Evolutionary conservation across 2,329 filamentous ascomycete genomes (phyloP).

Genomic region (Colletotrichum sp.): DNA sequence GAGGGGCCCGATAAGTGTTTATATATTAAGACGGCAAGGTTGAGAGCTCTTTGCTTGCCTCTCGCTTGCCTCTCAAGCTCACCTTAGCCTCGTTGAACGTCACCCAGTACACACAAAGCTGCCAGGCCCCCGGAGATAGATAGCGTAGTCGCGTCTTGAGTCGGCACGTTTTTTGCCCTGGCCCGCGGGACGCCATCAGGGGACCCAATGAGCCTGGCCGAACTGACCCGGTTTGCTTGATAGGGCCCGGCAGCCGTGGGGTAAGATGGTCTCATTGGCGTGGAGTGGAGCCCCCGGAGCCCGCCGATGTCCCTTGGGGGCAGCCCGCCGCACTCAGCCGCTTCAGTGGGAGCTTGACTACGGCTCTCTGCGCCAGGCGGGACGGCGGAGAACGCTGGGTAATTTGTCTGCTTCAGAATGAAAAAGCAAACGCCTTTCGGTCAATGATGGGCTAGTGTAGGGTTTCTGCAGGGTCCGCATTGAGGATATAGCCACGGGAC

Average conservation of each 20-base stretch:
- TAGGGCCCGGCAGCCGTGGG: constrained; percentile 16
- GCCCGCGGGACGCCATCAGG: neutral
- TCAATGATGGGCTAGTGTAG: neutral
- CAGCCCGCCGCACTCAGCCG: constrained; percentile 18
- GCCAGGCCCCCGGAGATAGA: constrained; percentile 14
- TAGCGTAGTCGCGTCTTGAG: constrained; percentile 13
- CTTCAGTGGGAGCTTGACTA: neutral
- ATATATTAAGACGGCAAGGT: constrained; percentile 2
- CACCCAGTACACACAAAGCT: neutral
- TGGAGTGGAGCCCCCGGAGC: constrained; percentile 29
- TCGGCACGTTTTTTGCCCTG: neutral
- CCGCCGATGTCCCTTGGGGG: constrained; percentile 32
- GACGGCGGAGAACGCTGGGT: neutral
- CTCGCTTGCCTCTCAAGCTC: neutral
- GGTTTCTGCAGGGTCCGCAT: neutral
- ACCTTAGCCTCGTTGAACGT: constrained; percentile 9
- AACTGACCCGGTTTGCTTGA: constrained; percentile 19
- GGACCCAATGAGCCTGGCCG: constrained; percentile 10
- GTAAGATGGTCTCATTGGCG: constrained; percentile 21
- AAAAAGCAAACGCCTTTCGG: neutral
- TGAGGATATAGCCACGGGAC: neutral
- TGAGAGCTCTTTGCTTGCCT: neutral
- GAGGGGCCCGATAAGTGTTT: constrained; percentile 4
- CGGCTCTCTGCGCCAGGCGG: constrained; percentile 10
- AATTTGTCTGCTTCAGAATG: neutral